phyloP scores from a whole-genome alignment of 371 early-diverging fungal genomes.

The Phascolomyces articulosus region DNA sequence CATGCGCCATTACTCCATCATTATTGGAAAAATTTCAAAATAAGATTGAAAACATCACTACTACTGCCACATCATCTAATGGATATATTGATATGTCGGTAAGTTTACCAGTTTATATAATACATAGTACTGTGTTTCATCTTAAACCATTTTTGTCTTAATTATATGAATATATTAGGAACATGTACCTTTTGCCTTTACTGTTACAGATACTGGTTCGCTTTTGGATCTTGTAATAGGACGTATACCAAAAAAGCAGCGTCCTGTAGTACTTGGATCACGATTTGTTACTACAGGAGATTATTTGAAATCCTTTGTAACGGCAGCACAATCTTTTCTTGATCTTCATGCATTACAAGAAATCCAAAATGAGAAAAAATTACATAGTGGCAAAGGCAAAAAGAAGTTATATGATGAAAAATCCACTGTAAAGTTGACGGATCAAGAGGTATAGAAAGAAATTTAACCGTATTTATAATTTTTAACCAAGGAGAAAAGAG shows the following conservation, averaged over 20 bases:
- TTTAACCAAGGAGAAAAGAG: too few species aligned
- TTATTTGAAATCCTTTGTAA: constrained; percentile 14
- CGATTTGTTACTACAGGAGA: constrained; percentile 15
- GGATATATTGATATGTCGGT: constrained; percentile 25
- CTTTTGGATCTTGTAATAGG: constrained; percentile 12
- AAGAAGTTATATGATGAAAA: constrained; percentile 10
- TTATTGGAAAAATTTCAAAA: constrained; percentile 8
- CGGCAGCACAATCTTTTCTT: constrained; percentile 13
- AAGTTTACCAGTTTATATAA: too few species aligned
- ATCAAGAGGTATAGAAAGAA: constrained; percentile 9
- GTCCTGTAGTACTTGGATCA: constrained; percentile 11
- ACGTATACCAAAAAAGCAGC: constrained; percentile 6
- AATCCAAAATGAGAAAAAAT: constrained; percentile 17
- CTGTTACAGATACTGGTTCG: constrained; percentile 13
- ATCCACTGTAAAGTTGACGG: constrained; percentile 8
- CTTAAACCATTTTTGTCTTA: too few species aligned
- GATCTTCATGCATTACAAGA: constrained; percentile 18
- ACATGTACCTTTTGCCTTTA: constrained; percentile 21
- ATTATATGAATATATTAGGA: too few species aligned
- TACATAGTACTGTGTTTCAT: too few species aligned
- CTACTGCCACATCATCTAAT: background rate
- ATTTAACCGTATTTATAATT: too few species aligned
- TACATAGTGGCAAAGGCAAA: constrained; percentile 21
- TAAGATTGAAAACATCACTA: constrained; percentile 5
- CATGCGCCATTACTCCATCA: constrained; percentile 25